Percentiles rank a stretch among this genome's conserved stretches.
These are phyloP conservation scores for Pyrenochaeta sp. DNA, from an alignment of 2,329 filamentous ascomycete species.

Conservation along the genomic window DNA sequence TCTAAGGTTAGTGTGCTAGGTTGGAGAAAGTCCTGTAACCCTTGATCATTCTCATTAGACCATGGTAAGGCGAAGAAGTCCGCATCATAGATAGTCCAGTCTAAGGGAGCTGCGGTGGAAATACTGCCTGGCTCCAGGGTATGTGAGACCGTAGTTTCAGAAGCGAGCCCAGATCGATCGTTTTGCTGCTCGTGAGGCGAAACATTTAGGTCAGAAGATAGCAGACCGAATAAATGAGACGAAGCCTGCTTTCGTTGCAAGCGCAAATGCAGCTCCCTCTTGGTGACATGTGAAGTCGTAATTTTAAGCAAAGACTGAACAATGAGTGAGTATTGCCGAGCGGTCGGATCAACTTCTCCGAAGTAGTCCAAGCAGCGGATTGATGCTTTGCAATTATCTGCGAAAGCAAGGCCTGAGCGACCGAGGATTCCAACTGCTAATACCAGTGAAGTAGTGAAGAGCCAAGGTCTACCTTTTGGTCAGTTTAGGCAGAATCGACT, in stretches of 20 bases:
- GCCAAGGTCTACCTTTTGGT: constrained; percentile 33
- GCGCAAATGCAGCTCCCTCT: constrained; percentile 32
- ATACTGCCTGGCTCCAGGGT: constrained; percentile 10
- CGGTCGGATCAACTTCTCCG: constrained; percentile 36
- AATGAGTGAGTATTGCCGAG: constrained; percentile 40
- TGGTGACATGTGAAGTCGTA: constrained; percentile 34
- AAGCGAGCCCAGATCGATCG: constrained; percentile 5
- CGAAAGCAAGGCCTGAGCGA: constrained; percentile 29
- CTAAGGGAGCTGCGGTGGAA: constrained; percentile 20
- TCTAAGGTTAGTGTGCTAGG: constrained; percentile 40
- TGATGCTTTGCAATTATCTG: constrained; percentile 30
- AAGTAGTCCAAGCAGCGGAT: constrained; percentile 41
- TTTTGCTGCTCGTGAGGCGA: not conserved
- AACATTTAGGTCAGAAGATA: constrained; percentile 19
- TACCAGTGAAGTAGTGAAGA: constrained; percentile 42
- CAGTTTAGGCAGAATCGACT: not conserved
- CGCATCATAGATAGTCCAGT: constrained; percentile 45
- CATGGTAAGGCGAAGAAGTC: constrained; percentile 43
- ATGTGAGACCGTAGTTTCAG: constrained; percentile 5
- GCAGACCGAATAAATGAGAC: constrained; percentile 39
- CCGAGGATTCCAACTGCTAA: constrained; percentile 38
- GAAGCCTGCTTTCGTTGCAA: constrained; percentile 39
- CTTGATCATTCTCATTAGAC: constrained; percentile 42
- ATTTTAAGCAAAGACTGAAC: constrained; percentile 36
- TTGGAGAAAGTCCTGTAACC: constrained; percentile 41